Base-by-base conservation (phyloP, 768 basidiomycete genomes). In the Lactarius deliciosus region DNA sequence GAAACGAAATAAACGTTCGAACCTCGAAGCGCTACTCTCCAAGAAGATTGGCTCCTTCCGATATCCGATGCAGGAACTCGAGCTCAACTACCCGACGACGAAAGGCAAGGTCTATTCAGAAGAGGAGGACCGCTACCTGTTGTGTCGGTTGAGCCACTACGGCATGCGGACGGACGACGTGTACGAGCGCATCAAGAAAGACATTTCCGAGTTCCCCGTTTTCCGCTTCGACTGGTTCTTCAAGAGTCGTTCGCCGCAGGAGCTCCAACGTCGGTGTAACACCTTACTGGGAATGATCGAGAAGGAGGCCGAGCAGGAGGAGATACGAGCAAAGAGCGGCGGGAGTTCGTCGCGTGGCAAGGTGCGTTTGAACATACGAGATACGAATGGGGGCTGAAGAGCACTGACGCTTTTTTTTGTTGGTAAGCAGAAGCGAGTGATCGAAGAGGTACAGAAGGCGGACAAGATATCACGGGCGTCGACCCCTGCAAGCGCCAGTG, bases 141-240 rank as follows among this genome's bases (percentile, higher is more conserved):
- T 98, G 45, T 94, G 92, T 73, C 86, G 95, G 30, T 77, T 98
- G 69, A 86, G 87, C 75, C 86, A 96, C 77, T 96, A 98, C 70
- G 94, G 95, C 28, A 88, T 98, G 83, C 87, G 89, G 63, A 79
- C 83, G 18, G 92, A 92, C 59, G 94, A 97, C 72, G 90, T 94
- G 30, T 97, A 95, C 73, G 96, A 99, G 73, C 79, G 89, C 61
- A 97, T 98, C 78, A 97, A 96, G 84, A 87, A 89, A 76, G 96
- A 98, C 76, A 94, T 98, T 69, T 89, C 87, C 18, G 96, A 98
- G 78, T 98, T 95, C 77, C 96, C 96, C 1, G 91, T 96, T 16
- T 99, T 98, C 80, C 82, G 96, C 25, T 98, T 98, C 72, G 95
- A 98, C 74, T 98, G 95, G 96, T 98, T 97, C 80, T 90, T 95